A percentile compares a stretch with the other conserved stretches of the same genome.
Conservation (phyloP, 371 early-diverging fungal species). For the Phascolomyces articulosus region DNA sequence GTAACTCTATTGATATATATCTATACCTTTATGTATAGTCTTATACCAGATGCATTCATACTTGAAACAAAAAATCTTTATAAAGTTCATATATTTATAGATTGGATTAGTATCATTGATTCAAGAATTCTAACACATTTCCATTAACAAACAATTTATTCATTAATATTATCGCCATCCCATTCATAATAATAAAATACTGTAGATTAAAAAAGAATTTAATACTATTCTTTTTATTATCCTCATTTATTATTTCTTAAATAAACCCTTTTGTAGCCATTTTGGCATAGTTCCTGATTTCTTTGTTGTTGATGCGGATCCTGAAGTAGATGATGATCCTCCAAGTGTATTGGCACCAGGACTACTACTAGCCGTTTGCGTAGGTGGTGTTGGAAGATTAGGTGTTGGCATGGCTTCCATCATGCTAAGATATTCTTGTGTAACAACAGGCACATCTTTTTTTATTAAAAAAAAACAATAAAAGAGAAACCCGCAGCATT, state of each 20-base stretch:
- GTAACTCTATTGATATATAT: too few species aligned
- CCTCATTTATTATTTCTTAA: constrained; percentile 34
- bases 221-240: too few species aligned
- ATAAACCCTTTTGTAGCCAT: constrained; percentile 54
- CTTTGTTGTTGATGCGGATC: constrained; percentile 2
- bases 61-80: too few species aligned
- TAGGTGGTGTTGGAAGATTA: constrained; percentile 14
- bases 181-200: too few species aligned
- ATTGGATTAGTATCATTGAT: too few species aligned
- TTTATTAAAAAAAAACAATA: constrained; percentile 16
- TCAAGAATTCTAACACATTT: too few species aligned
- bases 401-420: constrained; percentile 29
- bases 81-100: too few species aligned
- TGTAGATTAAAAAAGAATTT: too few species aligned
- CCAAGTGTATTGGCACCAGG: background rate
- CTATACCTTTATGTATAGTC: too few species aligned
- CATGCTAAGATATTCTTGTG: constrained; percentile 33
- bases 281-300: constrained; percentile 37
- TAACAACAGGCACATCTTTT: constrained; percentile 20
- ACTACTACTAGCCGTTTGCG: constrained; percentile 4
- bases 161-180: too few species aligned
- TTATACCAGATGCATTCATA: too few species aligned
- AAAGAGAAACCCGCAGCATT: background rate
- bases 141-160: too few species aligned
- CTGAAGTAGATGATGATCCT: background rate